Base-by-base conservation (phyloP, 345 rosid genomes). In the Populus simonii region DNA sequence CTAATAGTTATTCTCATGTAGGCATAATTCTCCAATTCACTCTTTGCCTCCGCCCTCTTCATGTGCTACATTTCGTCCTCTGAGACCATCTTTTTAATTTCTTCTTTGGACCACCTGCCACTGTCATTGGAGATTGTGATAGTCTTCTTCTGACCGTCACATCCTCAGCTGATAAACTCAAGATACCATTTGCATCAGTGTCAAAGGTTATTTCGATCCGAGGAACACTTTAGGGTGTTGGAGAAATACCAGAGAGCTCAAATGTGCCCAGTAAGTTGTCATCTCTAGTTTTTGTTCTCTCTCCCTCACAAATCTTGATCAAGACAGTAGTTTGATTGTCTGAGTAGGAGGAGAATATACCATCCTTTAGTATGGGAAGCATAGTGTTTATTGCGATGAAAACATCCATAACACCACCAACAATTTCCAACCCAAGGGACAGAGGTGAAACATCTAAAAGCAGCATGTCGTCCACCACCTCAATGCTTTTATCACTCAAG, bases 231-330 rank as follows among this genome's bases (percentile, higher is more conserved):
- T 72, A 70, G 17, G 81, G 80, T 7, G 86, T 81, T 8, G 86
- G 86, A 15, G 81, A 77, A 51, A 80, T 83, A 38, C 83, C 77
- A 0, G 81, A 80, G 25, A 80, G 77, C 74, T 74, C 81, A 31
- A 80, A 74, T 43, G 77, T 75, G 5, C 83, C 83, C 63, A 83
- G 49, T 35, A 80, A 66, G 63, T 77, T 80, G 69, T 78, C 77
- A 66, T 84, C 75, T 51, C 63, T 68, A 22, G 80, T 76, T 66
- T 78, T 76, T 5, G 72, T 38, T n/a, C 84, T 75, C 80, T 84
- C 84, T 17, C 84, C 84, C 76, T 84, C 84, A 6, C 75, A 84
- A 8, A 84, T 82, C 76, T 61, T 71, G 70, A 84, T 73, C 43
- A 51, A 62, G 38, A 84, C 74, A 16, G 70, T 71, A 2, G 73